phyloP scores from a whole-genome alignment of 2,329 filamentous ascomycete genomes.

The Sphaerulina populicola region DNA sequence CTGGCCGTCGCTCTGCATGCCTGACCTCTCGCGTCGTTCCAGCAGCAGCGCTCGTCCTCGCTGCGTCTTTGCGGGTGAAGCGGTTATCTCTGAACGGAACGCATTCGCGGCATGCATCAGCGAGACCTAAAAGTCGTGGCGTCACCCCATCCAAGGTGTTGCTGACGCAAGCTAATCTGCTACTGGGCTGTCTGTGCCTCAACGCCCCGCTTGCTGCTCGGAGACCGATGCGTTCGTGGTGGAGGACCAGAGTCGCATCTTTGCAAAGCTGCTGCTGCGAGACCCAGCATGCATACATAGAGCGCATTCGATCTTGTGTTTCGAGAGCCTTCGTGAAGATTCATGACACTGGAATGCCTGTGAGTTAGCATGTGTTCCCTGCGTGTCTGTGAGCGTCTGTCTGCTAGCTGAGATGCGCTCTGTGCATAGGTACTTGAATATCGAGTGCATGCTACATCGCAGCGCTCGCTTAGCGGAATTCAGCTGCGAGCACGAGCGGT shows the following conservation, averaged over 20 bases:
- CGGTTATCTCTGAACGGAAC: not conserved
- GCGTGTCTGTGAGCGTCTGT: too few species aligned
- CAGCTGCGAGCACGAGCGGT: too few species aligned
- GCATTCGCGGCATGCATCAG: not conserved
- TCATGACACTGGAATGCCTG: too few species aligned
- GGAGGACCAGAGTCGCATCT: not conserved
- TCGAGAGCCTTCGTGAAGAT: not conserved
- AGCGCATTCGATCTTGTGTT: not conserved
- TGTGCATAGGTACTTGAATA: too few species aligned
- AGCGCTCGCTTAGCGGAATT: too few species aligned
- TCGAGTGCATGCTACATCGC: too few species aligned
- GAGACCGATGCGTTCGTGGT: not conserved
- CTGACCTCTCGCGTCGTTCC: not conserved
- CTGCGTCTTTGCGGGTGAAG: constrained; percentile 9
- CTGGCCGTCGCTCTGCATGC: not conserved
- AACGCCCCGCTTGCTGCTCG: constrained; percentile 11
- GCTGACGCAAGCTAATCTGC: constrained; percentile 17
- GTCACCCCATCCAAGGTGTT: constrained; percentile 12
- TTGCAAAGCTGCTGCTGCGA: not conserved
- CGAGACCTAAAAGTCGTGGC: constrained; percentile 7
- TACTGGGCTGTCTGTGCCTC: constrained; percentile 7
- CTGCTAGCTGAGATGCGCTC: too few species aligned
- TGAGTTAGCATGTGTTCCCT: too few species aligned
- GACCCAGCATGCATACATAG: not conserved
- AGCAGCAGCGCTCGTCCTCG: not conserved